A percentile compares a stretch with the other conserved stretches of the same genome.
Evolutionary conservation across 176 grass and related monocot species (phyloP).

Genomic region (Dactylis glomerata): DNA sequence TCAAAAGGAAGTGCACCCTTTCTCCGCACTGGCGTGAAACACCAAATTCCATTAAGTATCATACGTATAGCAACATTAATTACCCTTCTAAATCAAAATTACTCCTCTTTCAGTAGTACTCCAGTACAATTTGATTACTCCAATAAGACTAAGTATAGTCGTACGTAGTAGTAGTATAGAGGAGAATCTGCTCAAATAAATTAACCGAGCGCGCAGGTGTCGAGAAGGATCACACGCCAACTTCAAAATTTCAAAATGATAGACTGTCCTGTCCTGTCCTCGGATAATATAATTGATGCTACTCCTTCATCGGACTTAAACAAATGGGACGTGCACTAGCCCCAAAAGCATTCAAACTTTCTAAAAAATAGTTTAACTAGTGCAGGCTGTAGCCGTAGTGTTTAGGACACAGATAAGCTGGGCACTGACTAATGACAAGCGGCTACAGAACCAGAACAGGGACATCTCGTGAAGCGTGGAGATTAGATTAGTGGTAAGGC

Average conservation of each 20-base stretch:
- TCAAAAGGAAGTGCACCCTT: too few relatives aligned
- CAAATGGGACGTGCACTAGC: background rate
- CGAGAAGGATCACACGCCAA: constrained; percentile 15
- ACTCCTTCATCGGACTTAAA: constrained; percentile 17
- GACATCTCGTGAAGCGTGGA: background rate
- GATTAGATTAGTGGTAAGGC: background rate
- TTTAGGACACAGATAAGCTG: constrained; percentile 20
- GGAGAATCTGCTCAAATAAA: background rate
- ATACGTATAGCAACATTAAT: too few relatives aligned
- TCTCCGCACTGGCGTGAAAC: too few relatives aligned
- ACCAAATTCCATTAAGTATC: too few relatives aligned
- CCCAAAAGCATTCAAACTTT: constrained; percentile 36
- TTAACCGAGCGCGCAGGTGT: background rate
- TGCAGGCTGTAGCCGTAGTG: background rate
- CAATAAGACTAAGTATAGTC: too few relatives aligned
- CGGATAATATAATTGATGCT: background rate
- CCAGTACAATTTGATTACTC: too few relatives aligned
- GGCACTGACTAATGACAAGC: constrained; percentile 6
- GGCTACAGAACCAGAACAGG: background rate
- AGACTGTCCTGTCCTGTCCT: background rate
- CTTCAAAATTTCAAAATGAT: constrained; percentile 30
- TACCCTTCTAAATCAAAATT: too few relatives aligned
- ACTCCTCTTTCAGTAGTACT: too few relatives aligned
- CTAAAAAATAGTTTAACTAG: constrained; percentile 8
- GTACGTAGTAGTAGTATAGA: too few relatives aligned